phyloP scores from a whole-genome alignment of 306 rosid genomes.

The Coriaria nepalensis region DNA sequence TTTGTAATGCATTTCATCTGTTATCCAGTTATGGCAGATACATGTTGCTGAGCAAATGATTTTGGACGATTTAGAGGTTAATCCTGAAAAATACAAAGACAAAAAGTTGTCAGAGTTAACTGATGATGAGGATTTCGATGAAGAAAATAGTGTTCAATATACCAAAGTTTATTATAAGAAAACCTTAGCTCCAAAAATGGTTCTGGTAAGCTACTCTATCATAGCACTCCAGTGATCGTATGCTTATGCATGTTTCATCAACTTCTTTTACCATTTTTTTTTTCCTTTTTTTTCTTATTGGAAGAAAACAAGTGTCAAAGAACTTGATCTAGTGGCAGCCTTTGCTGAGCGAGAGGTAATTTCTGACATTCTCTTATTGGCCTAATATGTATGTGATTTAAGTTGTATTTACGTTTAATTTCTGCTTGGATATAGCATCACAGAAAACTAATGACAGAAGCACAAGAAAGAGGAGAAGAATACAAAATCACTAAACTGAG shows the following conservation, averaged over 20 bases:
- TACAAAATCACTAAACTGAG: constrained; percentile 52
- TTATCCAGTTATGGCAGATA: constrained; percentile 89
- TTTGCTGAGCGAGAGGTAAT: constrained; percentile 81
- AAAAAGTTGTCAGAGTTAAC: constrained; percentile 54
- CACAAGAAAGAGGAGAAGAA: constrained; percentile 65
- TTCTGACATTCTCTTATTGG: constrained; percentile 8
- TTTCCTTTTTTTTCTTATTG: constrained; percentile 16
- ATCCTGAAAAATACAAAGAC: constrained; percentile 74
- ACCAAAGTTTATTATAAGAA: constrained; percentile 62
- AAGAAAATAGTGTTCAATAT: constrained; percentile 54
- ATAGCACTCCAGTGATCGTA: not conserved
- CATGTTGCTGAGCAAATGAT: constrained; percentile 87
- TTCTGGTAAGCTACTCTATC: constrained; percentile 44
- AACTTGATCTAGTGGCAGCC: constrained; percentile 85
- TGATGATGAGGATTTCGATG: constrained; percentile 64
- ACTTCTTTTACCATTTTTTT: constrained; percentile 20
- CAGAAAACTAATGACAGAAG: constrained; percentile 39
- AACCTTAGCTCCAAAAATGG: constrained; percentile 41
- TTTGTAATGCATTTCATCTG: not conserved
- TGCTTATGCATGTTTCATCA: constrained; percentile 9
- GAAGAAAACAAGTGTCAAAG: constrained; percentile 86
- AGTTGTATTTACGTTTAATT: constrained; percentile 2
- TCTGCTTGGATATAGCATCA: constrained; percentile 32
- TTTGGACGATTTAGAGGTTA: constrained; percentile 57
- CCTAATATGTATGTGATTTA: constrained; percentile 12